Evolutionary conservation across 306 rosid species (phyloP).

Genomic region (Prunus campanulata): DNA sequence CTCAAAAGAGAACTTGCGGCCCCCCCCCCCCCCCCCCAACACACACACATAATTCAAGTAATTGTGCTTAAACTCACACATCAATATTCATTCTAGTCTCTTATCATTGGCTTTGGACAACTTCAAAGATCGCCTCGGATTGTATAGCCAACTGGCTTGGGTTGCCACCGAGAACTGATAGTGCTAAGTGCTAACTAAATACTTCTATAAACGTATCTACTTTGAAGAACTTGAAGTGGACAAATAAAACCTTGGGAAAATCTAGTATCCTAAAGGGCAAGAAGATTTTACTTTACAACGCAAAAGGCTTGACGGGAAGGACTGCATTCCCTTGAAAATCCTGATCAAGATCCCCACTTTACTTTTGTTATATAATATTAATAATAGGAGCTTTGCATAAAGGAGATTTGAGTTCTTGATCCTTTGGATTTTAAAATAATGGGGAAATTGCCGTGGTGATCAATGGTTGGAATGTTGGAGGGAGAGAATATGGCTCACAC

Average conservation of each 20-base stretch:
- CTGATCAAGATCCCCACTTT: not conserved
- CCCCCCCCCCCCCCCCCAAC: no score
- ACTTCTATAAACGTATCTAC: not conserved
- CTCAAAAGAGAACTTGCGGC: no score
- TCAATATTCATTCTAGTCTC: not conserved
- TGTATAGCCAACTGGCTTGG: not conserved
- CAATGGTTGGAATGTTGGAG: not conserved
- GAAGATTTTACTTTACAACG: constrained; percentile 2
- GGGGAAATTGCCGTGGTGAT: not conserved
- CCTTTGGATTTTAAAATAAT: not conserved
- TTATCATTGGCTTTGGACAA: not conserved
- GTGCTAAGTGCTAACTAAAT: not conserved
- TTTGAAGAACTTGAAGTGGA: not conserved
- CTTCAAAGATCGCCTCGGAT: constrained; percentile 6
- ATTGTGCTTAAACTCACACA: not conserved
- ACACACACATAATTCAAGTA: not conserved
- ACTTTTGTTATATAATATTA: no score
- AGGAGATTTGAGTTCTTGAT: not conserved
- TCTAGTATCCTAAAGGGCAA: not conserved
- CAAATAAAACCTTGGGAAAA: not conserved
- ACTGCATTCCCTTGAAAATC: not conserved
- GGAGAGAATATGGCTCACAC: not conserved
- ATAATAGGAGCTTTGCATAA: no score
- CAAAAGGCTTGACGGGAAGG: not conserved
- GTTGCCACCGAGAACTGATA: not conserved